Base-by-base conservation (phyloP, 306 rosid species). In the Rosa multiflora region DNA sequence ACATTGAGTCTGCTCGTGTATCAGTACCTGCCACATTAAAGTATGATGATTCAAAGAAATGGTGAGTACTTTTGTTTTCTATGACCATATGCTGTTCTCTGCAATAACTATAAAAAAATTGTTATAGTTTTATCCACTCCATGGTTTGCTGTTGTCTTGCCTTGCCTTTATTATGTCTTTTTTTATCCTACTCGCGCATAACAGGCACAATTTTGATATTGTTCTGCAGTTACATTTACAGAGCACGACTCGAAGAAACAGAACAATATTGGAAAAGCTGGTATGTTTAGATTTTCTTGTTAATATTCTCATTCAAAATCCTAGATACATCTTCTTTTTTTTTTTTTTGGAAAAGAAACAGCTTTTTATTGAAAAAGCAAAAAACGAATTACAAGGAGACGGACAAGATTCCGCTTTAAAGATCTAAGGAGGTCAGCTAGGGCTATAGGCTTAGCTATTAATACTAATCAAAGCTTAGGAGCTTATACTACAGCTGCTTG, bases 211-310 rank as follows among this genome's bases (percentile, higher is more conserved):
- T 64, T 80, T 83, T 85, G 74, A 76, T 77, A 79, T 85, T 85
- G 77, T 88, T 85, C 80, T 83, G 87, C 98, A 95, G 99, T 84
- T 95, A 88, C 79, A 82, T 88, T 69, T 84, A 95, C 82, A 90
- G 91, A 73, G 89, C 98, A 43, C 88, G 73, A 79, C 83, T 95
- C 39, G 97, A 83, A 85, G 90, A 91, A 90, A 95, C 97, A 21
- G 98, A 95, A 82, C 96, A 95, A 77, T 90, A 90, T 87, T 95
- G 99, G 99, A 95, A 88, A 87, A 90, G 89, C 84, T 95, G 99
- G 99, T 94, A 89, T 79, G 91, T 78, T 3, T 66, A 75, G 21
- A 73, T 61, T 61, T 26, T 18, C 6, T 37, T 70, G 52, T 75
- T 70, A 80, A 52, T 37, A 40, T 29, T 61, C 5, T 62, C 21